Base-by-base conservation (phyloP, 78 protist genomes). In the Mantamonas sphyraenae region DNA sequence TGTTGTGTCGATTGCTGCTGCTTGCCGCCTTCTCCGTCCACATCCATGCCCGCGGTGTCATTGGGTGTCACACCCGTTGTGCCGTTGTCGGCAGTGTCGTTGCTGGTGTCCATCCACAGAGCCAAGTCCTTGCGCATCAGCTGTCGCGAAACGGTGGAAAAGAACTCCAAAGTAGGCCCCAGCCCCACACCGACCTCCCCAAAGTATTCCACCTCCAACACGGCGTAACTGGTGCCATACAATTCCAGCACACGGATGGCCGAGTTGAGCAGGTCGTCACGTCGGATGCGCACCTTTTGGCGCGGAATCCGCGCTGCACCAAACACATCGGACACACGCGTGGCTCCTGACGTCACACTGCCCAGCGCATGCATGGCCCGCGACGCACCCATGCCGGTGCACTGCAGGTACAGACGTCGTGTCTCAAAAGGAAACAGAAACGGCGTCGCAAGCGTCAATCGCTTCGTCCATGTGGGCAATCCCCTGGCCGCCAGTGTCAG, bases 91-190 rank as follows among this genome's bases (percentile, higher is more conserved):
- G n/a, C n/a, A n/a, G n/a, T n/a, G n/a, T 47, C 28, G 16, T 47
- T 12, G 53, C 53, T 16, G 37, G 10, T 47, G 34, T 16, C 51
- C 22, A 42, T 45, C 89, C 89, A 88, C 31, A 88, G 17, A 33
- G 17, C 12, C 35, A 80, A 71, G 8, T 38, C 67, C 19, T 9
- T 22, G 0, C 76, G 37, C 30, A 58, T 72, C 20, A 90, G 53
- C 59, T 71, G 81, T 5, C 2, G 51, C 14, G 81, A 56, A 14
- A 75, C 80, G 35, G 76, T 73, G 24, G 85, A 9, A 77, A 64
- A 90, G 51, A 86, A 90, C 76, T 90, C 95, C n/a, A 79, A 67
- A 24, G 95, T 82, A 28, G 95, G 95, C 7, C 95, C 95, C 31
- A 82, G 74, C 0, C 95, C 95, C 1, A 80, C 75, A 26, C 95